These are phyloP conservation scores for Acacia acuminata DNA, from an alignment of 306 rosid species.

Conservation along the genomic window DNA sequence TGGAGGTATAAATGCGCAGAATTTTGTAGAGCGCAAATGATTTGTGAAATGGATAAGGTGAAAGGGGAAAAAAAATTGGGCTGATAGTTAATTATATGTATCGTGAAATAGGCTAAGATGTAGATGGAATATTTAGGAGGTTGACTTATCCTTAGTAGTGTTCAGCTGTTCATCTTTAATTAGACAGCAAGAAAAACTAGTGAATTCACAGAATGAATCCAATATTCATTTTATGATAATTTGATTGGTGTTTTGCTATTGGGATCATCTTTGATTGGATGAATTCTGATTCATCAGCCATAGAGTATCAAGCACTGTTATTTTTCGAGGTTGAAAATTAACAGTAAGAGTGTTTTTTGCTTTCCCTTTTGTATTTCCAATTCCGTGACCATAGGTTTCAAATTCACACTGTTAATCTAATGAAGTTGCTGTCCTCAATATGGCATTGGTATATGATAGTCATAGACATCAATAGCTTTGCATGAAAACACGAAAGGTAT, in stretches of 20 bases:
- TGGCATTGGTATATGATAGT: slow-evolving; percentile 16
- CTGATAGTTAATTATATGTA: slow-evolving; percentile 33
- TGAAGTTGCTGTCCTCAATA: background rate
- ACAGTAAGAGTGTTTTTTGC: slow-evolving; percentile 31
- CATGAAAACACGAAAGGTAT: slow-evolving; percentile 14
- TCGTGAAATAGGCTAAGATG: slow-evolving; percentile 31
- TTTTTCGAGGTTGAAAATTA: slow-evolving; percentile 47
- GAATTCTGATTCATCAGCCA: slow-evolving; percentile 47
- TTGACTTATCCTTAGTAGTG: slow-evolving; percentile 37
- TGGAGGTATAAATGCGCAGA: slow-evolving; percentile 53
- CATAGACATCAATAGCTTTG: slow-evolving; percentile 11
- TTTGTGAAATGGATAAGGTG: slow-evolving; percentile 27
- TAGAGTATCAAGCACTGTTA: slow-evolving; percentile 45
- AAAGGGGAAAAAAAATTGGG: background rate
- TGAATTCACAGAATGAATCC: slow-evolving; percentile 45
- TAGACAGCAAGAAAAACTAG: slow-evolving; percentile 37
- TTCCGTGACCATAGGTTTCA: background rate
- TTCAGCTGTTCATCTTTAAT: slow-evolving; percentile 50
- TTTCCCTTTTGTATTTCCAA: slow-evolving; percentile 22
- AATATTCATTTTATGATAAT: slow-evolving; percentile 28
- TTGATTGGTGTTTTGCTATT: slow-evolving; percentile 2
- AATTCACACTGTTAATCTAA: slow-evolving; percentile 8
- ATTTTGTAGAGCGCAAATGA: slow-evolving; percentile 53
- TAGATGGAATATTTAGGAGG: slow-evolving; percentile 39
- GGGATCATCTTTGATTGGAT: background rate